phyloP scores from a whole-genome alignment of 1,284 basidiomycete genomes.

The Trametes pubescens region DNA sequence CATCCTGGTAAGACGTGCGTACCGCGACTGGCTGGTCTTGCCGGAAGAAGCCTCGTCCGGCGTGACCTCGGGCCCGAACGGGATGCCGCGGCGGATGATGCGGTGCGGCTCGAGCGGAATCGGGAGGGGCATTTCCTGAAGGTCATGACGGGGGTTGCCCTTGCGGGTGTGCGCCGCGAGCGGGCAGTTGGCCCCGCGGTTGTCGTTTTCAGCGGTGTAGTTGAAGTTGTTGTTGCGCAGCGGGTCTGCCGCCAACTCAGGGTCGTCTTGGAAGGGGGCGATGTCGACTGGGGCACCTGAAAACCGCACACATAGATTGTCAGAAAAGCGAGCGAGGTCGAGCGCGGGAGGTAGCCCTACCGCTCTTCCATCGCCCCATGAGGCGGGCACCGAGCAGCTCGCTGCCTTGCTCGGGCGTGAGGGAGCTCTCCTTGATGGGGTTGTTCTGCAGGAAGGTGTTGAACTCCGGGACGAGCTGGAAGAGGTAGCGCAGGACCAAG shows the following conservation, averaged over 20 bases:
- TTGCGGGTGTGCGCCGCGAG: conserved; percentile 65
- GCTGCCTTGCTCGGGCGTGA: background rate
- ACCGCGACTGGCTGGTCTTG: conserved; percentile 51
- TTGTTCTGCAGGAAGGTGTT: background rate
- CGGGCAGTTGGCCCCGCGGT: conserved; percentile 49
- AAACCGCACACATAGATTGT: background rate
- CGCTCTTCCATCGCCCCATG: conserved; percentile 4
- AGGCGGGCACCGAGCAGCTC: conserved; percentile 1
- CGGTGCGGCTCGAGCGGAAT: conserved; percentile 16
- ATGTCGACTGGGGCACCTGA: conserved; percentile 47
- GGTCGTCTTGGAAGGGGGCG: conserved; percentile 43
- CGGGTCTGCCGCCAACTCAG: conserved; percentile 41
- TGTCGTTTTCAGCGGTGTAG: conserved; percentile 44
- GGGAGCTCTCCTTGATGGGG: background rate
- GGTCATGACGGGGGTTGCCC: conserved; percentile 55
- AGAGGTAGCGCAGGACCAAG: background rate
- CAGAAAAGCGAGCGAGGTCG: background rate
- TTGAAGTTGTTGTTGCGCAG: conserved; percentile 48
- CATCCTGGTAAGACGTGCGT: background rate
- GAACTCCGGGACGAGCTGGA: background rate
- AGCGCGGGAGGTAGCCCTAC: background rate
- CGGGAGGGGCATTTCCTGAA: conserved; percentile 3
- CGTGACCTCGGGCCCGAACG: conserved; percentile 53
- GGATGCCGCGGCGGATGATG: conserved; percentile 48
- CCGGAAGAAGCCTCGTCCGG: conserved; percentile 44